Percentiles rank a stretch among this genome's conserved stretches.
Conservation (phyloP, 164 flowering plant species). For the Vitis riparia region DNA sequence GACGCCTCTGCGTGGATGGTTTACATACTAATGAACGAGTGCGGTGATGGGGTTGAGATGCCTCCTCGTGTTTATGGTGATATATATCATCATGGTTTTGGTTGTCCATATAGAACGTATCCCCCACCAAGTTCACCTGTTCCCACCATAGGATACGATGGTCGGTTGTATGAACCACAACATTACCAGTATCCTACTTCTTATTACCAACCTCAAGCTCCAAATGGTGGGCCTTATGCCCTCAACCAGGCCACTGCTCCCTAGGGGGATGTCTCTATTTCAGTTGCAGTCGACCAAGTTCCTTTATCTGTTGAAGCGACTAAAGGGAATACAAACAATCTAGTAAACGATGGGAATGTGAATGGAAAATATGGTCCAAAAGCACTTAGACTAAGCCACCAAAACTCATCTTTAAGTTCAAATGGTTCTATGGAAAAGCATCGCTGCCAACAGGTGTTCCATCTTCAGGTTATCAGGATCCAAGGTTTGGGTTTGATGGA, state of each 20-base stretch:
- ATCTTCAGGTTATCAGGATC: no score
- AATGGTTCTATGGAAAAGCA: no score
- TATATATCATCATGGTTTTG: no score
- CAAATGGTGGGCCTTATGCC: conserved; percentile 26
- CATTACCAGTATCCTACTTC: conserved; percentile 60
- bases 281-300: conserved; percentile 42
- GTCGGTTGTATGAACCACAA: conserved; percentile 58
- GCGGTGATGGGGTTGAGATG: conserved; percentile 55
- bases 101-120: no score
- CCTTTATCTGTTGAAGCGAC: conserved; percentile 39
- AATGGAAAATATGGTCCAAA: conserved; percentile 36
- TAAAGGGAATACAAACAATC: conserved; percentile 28
- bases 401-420: neutral
- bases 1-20: no score
- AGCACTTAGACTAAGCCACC: conserved; percentile 26
- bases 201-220: conserved; percentile 40
- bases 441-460: no score
- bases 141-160: conserved; percentile 45
- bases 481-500: no score
- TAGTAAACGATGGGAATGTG: conserved; percentile 25
- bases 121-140: no score
- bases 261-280: conserved; percentile 37
- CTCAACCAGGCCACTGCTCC: conserved; percentile 22
- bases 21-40: conserved; percentile 19
- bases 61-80: conserved; percentile 4